phyloP scores from a whole-genome alignment of 306 rosid genomes.

The Sesbania bispinosa region DNA sequence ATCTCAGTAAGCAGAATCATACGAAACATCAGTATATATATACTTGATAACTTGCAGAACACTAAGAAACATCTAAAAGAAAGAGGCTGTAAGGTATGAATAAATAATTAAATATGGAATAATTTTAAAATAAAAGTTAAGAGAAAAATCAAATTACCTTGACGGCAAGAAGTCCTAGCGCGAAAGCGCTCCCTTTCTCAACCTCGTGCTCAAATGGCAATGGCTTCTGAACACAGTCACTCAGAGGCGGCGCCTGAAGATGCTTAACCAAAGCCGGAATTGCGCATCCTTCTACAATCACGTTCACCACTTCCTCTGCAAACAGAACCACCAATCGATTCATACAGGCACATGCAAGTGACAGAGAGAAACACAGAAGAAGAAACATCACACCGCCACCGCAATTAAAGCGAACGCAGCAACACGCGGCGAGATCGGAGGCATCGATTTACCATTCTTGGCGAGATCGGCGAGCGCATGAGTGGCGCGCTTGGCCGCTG shows the following conservation, averaged over 20 bases:
- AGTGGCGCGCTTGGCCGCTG: conserved; percentile 91
- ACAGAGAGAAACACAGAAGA: neutral
- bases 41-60: conserved; percentile 8
- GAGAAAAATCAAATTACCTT: conserved; percentile 51
- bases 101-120: neutral
- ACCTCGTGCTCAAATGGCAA: conserved; percentile 93
- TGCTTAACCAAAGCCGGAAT: conserved; percentile 87
- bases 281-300: conserved; percentile 94
- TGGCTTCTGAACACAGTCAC: conserved; percentile 50
- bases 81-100: neutral
- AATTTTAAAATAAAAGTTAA: neutral
- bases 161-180: conserved; percentile 95
- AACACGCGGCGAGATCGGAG: conserved; percentile 39
- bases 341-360: conserved; percentile 10
- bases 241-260: conserved; percentile 69
- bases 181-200: conserved; percentile 97
- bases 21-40: neutral
- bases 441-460: conserved; percentile 62
- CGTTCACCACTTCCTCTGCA: conserved; percentile 93
- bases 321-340: conserved; percentile 20
- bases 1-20: neutral
- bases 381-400: neutral
- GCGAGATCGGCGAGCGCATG: conserved; percentile 98
- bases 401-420: conserved; percentile 25
- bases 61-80: neutral